These are phyloP conservation scores for Rosa persica DNA, from an alignment of 306 rosid genomes.

Conservation along the genomic window DNA sequence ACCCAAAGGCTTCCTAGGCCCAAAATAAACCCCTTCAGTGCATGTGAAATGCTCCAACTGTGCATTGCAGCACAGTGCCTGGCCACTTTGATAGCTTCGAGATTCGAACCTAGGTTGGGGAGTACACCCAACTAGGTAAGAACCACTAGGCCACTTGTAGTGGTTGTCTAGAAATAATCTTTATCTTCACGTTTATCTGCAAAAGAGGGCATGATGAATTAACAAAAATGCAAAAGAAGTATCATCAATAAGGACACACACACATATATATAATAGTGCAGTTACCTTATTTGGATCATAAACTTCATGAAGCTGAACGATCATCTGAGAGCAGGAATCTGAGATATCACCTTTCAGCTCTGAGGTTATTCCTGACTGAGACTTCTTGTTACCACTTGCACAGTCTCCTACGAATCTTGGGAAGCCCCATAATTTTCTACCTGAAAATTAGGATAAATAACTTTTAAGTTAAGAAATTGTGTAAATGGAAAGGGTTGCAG, in stretches of 20 bases:
- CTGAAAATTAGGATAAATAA: constrained; percentile 40
- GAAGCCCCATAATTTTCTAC: constrained; percentile 87
- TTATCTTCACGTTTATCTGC: constrained; percentile 92
- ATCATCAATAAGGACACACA: neutral
- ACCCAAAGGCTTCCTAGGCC: too few relatives aligned
- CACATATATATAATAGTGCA: neutral
- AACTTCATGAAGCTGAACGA: constrained; percentile 94
- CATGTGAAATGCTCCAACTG: too few relatives aligned
- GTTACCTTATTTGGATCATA: constrained; percentile 90
- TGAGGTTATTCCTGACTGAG: constrained; percentile 57
- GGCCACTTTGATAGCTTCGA: too few relatives aligned
- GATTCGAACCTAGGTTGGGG: too few relatives aligned
- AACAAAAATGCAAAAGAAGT: neutral
- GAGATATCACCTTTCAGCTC: constrained; percentile 81
- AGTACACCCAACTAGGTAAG: too few relatives aligned
- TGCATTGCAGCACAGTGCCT: too few relatives aligned
- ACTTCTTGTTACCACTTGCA: constrained; percentile 68
- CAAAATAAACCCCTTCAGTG: too few relatives aligned
- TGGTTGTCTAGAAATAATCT: constrained; percentile 65
- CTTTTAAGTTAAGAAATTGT: neutral
- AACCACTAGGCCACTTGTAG: too few relatives aligned
- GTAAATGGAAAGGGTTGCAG: neutral
- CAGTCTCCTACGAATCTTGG: constrained; percentile 96
- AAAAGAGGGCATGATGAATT: constrained; percentile 4
- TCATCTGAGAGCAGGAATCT: constrained; percentile 97